Evolutionary conservation across 1,139 yeast genomes (phyloP), one percentile per base, ranked within the genome.

Genomic region (Pichia sp.): DNA sequence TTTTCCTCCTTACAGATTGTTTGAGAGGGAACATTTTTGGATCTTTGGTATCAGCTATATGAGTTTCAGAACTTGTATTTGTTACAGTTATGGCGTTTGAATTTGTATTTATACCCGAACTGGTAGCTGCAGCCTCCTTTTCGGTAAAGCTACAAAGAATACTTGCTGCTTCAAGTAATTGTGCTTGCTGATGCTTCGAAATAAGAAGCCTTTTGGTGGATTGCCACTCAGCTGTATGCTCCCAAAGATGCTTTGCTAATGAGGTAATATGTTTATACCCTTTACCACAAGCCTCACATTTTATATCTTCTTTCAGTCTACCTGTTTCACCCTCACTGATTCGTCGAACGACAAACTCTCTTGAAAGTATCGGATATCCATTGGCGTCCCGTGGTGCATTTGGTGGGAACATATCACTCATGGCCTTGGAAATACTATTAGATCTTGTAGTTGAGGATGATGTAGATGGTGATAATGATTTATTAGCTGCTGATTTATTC

Each of bases 201-300:
- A 85, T 84, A 34, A 82, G 65, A 39, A 85, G 67, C 56, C 82
- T 83, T 50, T 84, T 81, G 2, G 95, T 85, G 54, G 81, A 81
- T 55, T 79, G 83, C 95, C 95, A 85, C 59, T 85, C 95, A 0
- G 95, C 94, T 0, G 95, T 85, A 58, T 85, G 95, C 71, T 77
- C 84, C 84, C 95, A 89, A 56, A 69, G 68, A 64, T 72, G 88
- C 71, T 74, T 85, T 51, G 72, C 94, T 46, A 84, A 68, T 18
- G 91, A 81, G 2, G 89, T 79, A 9, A 84, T 81, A 62, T 84
- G 95, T 58, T 84, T 85, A 59, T 84, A 84, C 12, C 93, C 93
- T 59, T 85, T 84, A 10, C 95, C 95, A 56, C 95, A 84, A 3
- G 93, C 86, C 60, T 84, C 93, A 64, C 95, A 84, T 54, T 81